These are phyloP conservation scores for Auriscalpium microsporum DNA, from an alignment of 768 basidiomycete genomes.

Conservation along the genomic window DNA sequence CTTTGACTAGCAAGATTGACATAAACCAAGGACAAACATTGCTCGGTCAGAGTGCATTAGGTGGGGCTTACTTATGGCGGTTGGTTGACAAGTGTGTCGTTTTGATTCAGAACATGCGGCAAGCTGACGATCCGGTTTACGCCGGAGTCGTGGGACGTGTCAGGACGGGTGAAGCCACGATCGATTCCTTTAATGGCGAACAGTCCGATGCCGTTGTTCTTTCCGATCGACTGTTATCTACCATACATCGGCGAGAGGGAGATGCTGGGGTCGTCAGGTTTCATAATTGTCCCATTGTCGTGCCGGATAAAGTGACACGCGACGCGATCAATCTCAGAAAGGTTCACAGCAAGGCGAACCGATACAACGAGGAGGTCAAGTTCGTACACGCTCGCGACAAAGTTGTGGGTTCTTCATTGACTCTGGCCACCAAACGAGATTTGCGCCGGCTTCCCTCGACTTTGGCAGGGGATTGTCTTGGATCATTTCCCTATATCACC, in stretches of 20 bases:
- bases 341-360: not conserved
- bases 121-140: not conserved
- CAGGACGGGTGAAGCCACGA: not conserved
- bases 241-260: not conserved
- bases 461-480: not conserved
- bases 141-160: not conserved
- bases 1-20: not conserved
- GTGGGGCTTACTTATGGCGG: not conserved
- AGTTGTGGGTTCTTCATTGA: not conserved
- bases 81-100: not conserved
- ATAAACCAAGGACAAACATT: not conserved
- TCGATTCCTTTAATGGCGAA: not conserved
- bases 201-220: not conserved
- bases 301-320: not conserved
- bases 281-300: not conserved
- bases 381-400: not conserved
- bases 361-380: not conserved
- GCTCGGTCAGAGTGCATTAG: not conserved
- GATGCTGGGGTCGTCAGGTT: not conserved
- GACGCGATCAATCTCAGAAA: not conserved
- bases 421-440: not conserved
- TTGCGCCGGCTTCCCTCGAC: not conserved
- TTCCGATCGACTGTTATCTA: not conserved
- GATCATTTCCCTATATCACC: not conserved
- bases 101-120: not conserved